Conservation (phyloP, 1,139 yeast species). For the Sugiyamaella japonica region DNA sequence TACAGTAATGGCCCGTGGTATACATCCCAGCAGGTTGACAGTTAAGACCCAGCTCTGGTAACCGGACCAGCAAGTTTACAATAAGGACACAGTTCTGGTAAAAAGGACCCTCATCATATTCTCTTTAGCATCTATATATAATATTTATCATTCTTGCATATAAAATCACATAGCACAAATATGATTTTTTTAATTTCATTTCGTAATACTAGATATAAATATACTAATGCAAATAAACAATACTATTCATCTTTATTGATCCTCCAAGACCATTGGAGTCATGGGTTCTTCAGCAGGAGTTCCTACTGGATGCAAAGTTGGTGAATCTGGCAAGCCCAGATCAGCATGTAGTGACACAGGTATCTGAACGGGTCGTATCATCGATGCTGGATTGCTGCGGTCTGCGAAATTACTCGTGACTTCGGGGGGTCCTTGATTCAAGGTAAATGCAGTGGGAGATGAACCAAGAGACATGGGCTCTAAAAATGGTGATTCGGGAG, state of each 20-base stretch:
- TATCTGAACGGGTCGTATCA: slow-evolving; percentile 11
- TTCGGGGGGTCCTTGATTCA: slow-evolving; percentile 15
- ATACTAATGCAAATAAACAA: neutral
- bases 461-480: slow-evolving; percentile 26
- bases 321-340: slow-evolving; percentile 23
- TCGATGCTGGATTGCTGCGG: neutral
- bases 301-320: slow-evolving; percentile 26
- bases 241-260: neutral
- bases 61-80: neutral
- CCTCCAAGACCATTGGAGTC: slow-evolving; percentile 29
- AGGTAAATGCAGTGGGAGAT: slow-evolving; percentile 22
- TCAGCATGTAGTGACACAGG: neutral
- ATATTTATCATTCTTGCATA: neutral
- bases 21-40: neutral
- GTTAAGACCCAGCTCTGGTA: slow-evolving; percentile 12
- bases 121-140: neutral
- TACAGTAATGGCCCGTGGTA: slow-evolving; percentile 10
- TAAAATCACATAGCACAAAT: neutral
- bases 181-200: neutral
- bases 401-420: neutral
- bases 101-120: too few relatives aligned
- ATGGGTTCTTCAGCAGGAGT: slow-evolving; percentile 28
- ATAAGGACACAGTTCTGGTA: too few relatives aligned
- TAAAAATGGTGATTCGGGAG: slow-evolving; percentile 29
- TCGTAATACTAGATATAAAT: too few relatives aligned